Conservation (phyloP, 495 filamentous ascomycete species). For the Xylaria bambusicola region DNA sequence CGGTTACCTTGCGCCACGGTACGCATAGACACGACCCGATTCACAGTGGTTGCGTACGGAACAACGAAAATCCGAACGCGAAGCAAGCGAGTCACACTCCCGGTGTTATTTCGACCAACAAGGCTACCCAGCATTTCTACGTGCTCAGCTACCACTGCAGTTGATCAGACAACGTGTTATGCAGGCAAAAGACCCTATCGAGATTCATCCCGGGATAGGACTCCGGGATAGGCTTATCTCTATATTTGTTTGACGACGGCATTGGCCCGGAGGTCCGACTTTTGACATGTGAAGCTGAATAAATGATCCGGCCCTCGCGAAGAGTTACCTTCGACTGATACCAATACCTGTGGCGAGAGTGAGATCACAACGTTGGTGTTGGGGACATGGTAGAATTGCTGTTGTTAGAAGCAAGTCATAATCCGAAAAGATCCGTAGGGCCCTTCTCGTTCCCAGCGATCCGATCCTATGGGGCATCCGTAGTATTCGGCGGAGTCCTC, state of each 20-base stretch:
- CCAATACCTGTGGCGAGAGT: background rate
- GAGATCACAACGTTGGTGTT: background rate
- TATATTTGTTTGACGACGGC: conserved; percentile 3
- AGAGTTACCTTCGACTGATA: conserved; percentile 1
- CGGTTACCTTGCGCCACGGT: too few species aligned
- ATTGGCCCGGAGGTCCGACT: conserved; percentile 18
- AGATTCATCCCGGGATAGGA: background rate
- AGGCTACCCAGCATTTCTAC: conserved; percentile 6
- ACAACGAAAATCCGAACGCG: background rate
- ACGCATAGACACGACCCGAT: too few species aligned
- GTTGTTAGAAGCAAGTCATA: background rate
- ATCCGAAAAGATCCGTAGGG: background rate
- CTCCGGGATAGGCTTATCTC: background rate
- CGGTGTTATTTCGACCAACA: background rate
- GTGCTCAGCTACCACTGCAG: conserved; percentile 10
- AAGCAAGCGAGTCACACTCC: background rate
- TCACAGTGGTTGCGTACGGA: too few species aligned
- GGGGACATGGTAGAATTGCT: background rate
- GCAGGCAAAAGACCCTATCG: conserved; percentile 5
- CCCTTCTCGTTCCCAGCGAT: background rate
- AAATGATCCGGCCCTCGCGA: background rate
- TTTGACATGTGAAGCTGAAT: conserved; percentile 11
- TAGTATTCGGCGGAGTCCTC: background rate
- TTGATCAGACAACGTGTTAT: background rate
- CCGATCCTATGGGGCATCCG: conserved; percentile 1